These are phyloP conservation scores for Sporisorium graminicola DNA, from an alignment of 1,284 basidiomycete species.

Conservation along the genomic window DNA sequence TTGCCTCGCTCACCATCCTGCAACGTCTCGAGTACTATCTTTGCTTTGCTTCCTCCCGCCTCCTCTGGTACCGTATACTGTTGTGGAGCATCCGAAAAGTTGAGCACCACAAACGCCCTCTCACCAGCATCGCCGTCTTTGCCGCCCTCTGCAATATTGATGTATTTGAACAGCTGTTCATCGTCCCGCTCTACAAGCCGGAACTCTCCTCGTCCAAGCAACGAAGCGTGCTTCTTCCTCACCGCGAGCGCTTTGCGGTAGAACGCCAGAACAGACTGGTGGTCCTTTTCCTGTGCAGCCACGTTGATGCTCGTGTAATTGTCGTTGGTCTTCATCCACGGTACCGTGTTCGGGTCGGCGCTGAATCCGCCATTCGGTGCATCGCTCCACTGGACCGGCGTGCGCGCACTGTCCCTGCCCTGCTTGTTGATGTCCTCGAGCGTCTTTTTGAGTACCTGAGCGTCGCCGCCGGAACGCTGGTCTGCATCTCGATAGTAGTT, in stretches of 20 bases:
- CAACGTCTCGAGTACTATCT: slow-evolving; percentile 17
- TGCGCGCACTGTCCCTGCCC: slow-evolving; percentile 79
- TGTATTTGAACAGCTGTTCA: slow-evolving; percentile 75
- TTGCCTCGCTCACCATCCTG: slow-evolving; percentile 12
- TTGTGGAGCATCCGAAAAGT: slow-evolving; percentile 31
- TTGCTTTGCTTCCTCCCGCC: slow-evolving; percentile 18
- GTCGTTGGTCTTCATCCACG: slow-evolving; percentile 83
- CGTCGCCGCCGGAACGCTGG: slow-evolving; percentile 19
- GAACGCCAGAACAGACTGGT: slow-evolving; percentile 75
- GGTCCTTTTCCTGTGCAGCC: slow-evolving; percentile 72
- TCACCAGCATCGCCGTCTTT: slow-evolving; percentile 65
- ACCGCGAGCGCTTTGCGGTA: slow-evolving; percentile 75
- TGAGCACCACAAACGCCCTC: slow-evolving; percentile 39
- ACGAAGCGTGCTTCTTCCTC: slow-evolving; percentile 75
- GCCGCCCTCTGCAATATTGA: slow-evolving; percentile 67
- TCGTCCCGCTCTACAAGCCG: slow-evolving; percentile 72
- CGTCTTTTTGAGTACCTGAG: slow-evolving; percentile 70
- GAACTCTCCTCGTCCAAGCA: slow-evolving; percentile 76
- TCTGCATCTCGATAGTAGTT: slow-evolving; percentile 41
- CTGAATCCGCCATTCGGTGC: slow-evolving; percentile 77
- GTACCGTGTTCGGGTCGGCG: slow-evolving; percentile 71
- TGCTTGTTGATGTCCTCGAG: slow-evolving; percentile 75
- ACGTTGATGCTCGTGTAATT: slow-evolving; percentile 78
- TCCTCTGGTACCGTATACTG: slow-evolving; percentile 29
- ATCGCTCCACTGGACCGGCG: slow-evolving; percentile 79